These are phyloP conservation scores for Globisporangium echinulatum DNA, from an alignment of 352 stramenopile genomes.

Conservation along the genomic window DNA sequence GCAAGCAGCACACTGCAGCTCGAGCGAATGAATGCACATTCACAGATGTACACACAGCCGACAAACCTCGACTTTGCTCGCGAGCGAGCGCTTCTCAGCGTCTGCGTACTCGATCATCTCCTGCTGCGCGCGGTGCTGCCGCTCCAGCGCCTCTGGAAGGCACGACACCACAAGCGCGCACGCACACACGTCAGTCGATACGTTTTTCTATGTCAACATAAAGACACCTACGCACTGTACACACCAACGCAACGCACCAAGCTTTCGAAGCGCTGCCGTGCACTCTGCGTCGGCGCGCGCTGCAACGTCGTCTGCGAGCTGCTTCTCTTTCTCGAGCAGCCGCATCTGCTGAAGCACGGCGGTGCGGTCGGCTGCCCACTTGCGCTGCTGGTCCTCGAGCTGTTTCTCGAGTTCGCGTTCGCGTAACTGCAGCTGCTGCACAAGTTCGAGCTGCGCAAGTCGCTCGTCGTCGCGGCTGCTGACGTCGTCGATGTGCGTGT, in stretches of 20 bases:
- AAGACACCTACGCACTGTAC: neutral
- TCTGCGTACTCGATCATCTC: conserved; percentile 6
- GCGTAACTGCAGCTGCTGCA: conserved; percentile 37
- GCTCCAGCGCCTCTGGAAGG: conserved; percentile 6
- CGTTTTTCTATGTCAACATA: neutral
- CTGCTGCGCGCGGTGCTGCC: conserved; percentile 15
- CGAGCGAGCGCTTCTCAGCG: conserved; percentile 5
- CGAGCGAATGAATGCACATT: neutral
- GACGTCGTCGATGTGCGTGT: conserved; percentile 40
- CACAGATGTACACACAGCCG: neutral
- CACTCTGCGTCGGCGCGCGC: conserved; percentile 17
- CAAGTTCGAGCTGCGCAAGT: conserved; percentile 47
- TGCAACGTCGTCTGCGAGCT: conserved; percentile 31
- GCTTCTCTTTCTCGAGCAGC: conserved; percentile 49
- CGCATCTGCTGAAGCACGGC: conserved; percentile 43
- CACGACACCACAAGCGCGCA: neutral
- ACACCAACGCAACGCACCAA: conserved; percentile 14
- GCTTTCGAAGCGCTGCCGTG: conserved; percentile 20
- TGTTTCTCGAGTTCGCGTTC: conserved; percentile 47
- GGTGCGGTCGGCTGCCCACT: conserved; percentile 41
- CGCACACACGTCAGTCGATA: neutral
- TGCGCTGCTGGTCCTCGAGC: conserved; percentile 54
- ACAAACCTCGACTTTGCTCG: conserved; percentile 15
- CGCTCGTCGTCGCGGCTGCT: conserved; percentile 50
- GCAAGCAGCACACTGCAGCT: too few relatives aligned